These are phyloP conservation scores for Microascus cirrosus DNA, from an alignment of 2,329 filamentous ascomycete genomes.

Conservation along the genomic window DNA sequence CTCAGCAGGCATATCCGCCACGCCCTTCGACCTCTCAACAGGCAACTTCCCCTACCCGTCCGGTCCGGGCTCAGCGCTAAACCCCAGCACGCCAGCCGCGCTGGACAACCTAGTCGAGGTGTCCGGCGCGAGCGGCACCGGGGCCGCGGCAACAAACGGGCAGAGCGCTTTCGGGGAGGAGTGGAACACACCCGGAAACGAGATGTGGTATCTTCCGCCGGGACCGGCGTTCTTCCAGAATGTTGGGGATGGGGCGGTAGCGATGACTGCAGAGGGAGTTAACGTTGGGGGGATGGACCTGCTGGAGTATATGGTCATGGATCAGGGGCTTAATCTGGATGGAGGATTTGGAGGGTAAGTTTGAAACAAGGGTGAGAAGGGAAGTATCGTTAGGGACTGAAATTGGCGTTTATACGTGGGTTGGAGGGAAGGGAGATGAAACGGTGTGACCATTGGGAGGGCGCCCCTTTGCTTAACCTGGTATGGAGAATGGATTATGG, in stretches of 20 bases:
- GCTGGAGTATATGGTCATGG: conserved; percentile 59
- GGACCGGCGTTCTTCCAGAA: conserved; percentile 56
- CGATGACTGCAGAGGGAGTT: conserved; percentile 57
- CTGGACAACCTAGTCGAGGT: conserved; percentile 3
- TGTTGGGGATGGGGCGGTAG: conserved; percentile 47
- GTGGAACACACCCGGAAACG: conserved; percentile 42
- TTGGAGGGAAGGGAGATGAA: too few species aligned
- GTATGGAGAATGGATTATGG: too few species aligned
- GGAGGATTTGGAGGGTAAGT: not conserved
- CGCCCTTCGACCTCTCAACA: conserved; percentile 46
- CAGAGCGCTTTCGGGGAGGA: conserved; percentile 35
- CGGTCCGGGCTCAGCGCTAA: conserved; percentile 34
- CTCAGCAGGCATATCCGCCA: conserved; percentile 44
- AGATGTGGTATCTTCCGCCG: conserved; percentile 58
- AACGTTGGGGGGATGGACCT: conserved; percentile 57
- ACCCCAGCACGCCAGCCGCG: conserved; percentile 34
- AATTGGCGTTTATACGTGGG: too few species aligned
- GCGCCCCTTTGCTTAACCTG: too few species aligned
- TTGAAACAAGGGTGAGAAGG: not conserved
- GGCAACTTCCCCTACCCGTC: conserved; percentile 43
- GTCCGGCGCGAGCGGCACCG: not conserved
- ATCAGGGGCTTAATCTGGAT: conserved; percentile 14
- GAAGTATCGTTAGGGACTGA: not conserved
- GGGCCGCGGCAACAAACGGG: conserved; percentile 15
- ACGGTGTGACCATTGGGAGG: too few species aligned